Percentiles rank a stretch among this genome's conserved stretches.
Evolutionary conservation across 2,329 filamentous ascomycete genomes (phyloP).

Genomic region (Colletotrichum musae): DNA sequence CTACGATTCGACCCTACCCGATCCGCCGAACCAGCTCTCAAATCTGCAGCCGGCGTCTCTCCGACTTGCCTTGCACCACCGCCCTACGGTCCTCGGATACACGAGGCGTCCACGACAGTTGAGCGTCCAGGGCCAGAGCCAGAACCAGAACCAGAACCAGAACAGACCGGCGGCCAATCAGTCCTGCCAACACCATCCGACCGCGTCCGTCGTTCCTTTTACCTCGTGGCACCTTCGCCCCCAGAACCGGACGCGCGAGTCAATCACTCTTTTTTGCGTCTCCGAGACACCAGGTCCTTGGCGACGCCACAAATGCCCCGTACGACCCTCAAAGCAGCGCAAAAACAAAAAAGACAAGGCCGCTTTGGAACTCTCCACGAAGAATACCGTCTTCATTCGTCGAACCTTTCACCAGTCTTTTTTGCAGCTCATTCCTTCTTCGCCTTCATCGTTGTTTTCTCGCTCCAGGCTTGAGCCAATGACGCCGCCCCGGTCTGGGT

Average conservation of each 20-base stretch:
- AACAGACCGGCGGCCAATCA: constrained; percentile 19
- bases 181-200: constrained; percentile 12
- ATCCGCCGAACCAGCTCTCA: neutral
- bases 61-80: no score
- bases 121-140: no score
- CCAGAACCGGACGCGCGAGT: constrained; percentile 35
- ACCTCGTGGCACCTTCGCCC: constrained; percentile 36
- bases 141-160: no score
- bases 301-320: constrained; percentile 24
- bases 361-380: constrained; percentile 10
- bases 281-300: constrained; percentile 37
- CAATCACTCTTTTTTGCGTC: constrained; percentile 26
- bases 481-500: constrained; percentile 35
- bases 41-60: no score
- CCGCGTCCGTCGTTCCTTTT: constrained; percentile 36
- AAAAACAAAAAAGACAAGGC: constrained; percentile 10
- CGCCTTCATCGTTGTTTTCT: constrained; percentile 18
- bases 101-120: no score
- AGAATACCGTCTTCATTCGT: constrained; percentile 4
- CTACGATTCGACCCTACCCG: constrained; percentile 1
- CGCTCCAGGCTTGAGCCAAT: constrained; percentile 27
- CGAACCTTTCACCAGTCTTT: neutral
- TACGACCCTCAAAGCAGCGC: constrained; percentile 13
- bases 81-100: no score
- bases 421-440: constrained; percentile 5